These are phyloP conservation scores for Neurospora intermedia DNA, from an alignment of 495 filamentous ascomycete genomes.

Conservation along the genomic window DNA sequence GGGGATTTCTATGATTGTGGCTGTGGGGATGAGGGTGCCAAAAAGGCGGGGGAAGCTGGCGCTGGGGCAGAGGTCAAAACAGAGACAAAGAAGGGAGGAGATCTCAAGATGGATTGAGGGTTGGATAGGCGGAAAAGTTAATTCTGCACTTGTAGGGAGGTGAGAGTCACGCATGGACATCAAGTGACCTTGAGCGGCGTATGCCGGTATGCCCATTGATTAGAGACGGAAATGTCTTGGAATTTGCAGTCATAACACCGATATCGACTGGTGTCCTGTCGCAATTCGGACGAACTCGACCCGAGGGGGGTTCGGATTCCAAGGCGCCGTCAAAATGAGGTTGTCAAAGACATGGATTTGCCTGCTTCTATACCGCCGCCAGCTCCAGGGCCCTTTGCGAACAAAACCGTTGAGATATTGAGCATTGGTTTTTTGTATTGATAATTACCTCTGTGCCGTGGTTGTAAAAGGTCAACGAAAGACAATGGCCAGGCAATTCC, in stretches of 20 bases:
- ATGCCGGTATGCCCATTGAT: not conserved
- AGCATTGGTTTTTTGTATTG: too few relatives aligned
- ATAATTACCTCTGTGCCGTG: not conserved
- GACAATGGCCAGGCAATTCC: accelerated
- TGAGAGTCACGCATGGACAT: not conserved
- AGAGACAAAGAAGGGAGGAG: constrained; percentile 5
- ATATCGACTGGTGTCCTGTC: not conserved
- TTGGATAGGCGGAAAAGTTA: constrained; percentile 6
- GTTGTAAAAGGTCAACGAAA: not conserved
- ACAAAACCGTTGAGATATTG: too few relatives aligned
- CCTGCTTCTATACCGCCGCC: not conserved
- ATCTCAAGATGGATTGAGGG: constrained; percentile 33
- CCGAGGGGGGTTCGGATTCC: not conserved
- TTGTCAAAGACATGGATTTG: not conserved
- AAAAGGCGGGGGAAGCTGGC: constrained; percentile 9
- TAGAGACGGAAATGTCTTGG: not conserved
- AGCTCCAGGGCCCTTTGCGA: not conserved
- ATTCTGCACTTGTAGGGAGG: not conserved
- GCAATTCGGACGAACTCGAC: not conserved
- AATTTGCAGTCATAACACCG: not conserved
- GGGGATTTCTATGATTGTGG: constrained; percentile 95
- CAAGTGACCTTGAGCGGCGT: not conserved
- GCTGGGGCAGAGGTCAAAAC: not conserved
- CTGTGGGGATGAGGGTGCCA: constrained; percentile 63
- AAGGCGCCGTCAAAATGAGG: not conserved